Percentiles rank a stretch among this genome's conserved stretches.
phyloP scores from a whole-genome alignment of 331 rosid species.

The Acacia pycnantha region DNA sequence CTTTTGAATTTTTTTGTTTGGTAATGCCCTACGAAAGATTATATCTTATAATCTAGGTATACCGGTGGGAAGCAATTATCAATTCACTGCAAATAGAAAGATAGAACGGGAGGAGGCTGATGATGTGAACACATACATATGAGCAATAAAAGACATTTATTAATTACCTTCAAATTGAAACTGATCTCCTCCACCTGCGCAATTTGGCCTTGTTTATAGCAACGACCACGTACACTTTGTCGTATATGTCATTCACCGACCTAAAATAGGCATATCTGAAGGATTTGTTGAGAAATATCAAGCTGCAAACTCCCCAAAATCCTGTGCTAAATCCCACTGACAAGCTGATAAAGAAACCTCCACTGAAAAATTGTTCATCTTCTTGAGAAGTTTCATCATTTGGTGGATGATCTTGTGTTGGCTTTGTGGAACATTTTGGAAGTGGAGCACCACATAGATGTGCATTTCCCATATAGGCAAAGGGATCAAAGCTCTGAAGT shows the following conservation, averaged over 20 bases:
- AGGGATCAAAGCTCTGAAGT: neutral
- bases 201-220: neutral
- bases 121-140: neutral
- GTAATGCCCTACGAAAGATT: neutral
- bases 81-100: neutral
- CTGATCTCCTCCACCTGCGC: neutral
- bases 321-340: too few relatives aligned
- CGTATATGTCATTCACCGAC: neutral
- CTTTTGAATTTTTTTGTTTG: too few relatives aligned
- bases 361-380: too few relatives aligned
- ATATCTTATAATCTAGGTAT: neutral
- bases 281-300: too few relatives aligned
- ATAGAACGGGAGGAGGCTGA: neutral
- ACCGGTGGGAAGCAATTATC: neutral
- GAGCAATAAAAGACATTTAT: neutral
- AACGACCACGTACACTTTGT: neutral
- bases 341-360: too few relatives aligned
- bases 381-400: neutral
- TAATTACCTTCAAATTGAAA: neutral
- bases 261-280: neutral
- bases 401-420: neutral
- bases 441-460: slow-evolving; percentile 12
- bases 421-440: neutral
- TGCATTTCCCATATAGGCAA: neutral
- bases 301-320: too few relatives aligned